These are phyloP conservation scores for Gaertneriomyces sp. DNA, from an alignment of 192 early-diverging fungal genomes.

Conservation along the genomic window DNA sequence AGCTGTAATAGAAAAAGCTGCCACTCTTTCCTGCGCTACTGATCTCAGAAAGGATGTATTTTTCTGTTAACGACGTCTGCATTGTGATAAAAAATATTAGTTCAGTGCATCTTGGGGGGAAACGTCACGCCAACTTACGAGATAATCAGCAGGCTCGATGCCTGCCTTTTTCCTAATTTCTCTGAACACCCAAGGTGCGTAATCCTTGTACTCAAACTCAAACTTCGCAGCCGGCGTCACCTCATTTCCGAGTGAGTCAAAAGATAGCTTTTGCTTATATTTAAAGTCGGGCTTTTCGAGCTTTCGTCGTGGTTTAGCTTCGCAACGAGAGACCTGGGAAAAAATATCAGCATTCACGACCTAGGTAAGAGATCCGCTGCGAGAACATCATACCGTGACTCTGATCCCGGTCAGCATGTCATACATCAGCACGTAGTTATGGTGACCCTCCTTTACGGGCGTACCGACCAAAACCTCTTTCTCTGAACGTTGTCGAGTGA, in stretches of 20 bases:
- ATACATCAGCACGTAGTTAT: conserved; percentile 96
- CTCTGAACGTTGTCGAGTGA: conserved; percentile 30
- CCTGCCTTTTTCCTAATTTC: conserved; percentile 81
- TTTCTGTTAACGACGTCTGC: conserved; percentile 85
- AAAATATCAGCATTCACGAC: neutral
- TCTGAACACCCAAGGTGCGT: conserved; percentile 96
- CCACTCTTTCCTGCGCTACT: conserved; percentile 94
- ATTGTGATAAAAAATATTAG: conserved; percentile 11
- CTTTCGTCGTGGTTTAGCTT: conserved; percentile 71
- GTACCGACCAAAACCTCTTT: conserved; percentile 69
- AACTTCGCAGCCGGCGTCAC: conserved; percentile 90
- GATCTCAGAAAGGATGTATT: conserved; percentile 94
- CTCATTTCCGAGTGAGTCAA: conserved; percentile 95
- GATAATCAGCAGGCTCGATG: conserved; percentile 89
- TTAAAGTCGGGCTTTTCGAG: conserved; percentile 77
- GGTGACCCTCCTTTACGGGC: conserved; percentile 88
- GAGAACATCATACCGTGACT: conserved; percentile 64
- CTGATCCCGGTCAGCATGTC: conserved; percentile 98
- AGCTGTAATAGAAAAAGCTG: conserved; percentile 96
- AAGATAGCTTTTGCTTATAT: conserved; percentile 89
- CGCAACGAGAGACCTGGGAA: conserved; percentile 71
- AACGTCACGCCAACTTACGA: conserved; percentile 51
- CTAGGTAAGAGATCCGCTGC: conserved; percentile 2
- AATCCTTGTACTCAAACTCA: conserved; percentile 99
- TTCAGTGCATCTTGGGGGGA: neutral